Evolutionary conservation across 805 yeast species (phyloP).

Genomic region (Ascoidea asiatica): DNA sequence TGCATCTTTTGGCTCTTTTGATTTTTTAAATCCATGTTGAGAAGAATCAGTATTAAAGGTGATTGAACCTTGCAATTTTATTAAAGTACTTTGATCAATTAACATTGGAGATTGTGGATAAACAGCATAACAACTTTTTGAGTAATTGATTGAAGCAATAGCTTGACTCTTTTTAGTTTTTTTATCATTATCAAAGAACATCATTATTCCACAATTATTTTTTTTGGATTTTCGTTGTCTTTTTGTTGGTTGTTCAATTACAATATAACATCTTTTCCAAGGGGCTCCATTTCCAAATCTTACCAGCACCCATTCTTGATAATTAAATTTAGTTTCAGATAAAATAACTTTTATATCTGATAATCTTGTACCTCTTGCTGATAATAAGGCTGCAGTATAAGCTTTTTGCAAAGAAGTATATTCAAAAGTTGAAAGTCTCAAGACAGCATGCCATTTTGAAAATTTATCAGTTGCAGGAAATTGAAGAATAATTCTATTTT

Average conservation of each 20-base stretch:
- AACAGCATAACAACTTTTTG: constrained; percentile 72
- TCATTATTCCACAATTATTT: constrained; percentile 44
- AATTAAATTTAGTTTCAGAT: constrained; percentile 72
- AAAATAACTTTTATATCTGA: constrained; percentile 79
- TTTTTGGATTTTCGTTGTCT: constrained; percentile 28
- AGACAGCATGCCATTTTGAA: constrained; percentile 69
- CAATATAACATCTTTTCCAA: constrained; percentile 90
- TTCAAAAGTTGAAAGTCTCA: constrained; percentile 72
- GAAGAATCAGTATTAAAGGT: constrained; percentile 29
- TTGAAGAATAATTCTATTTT: constrained; percentile 77
- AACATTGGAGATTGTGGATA: constrained; percentile 77
- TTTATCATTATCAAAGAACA: constrained; percentile 76
- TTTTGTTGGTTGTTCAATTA: constrained; percentile 55
- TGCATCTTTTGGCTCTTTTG: constrained; percentile 37
- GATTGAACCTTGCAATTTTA: constrained; percentile 79
- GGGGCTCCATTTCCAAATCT: constrained; percentile 97
- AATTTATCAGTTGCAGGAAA: constrained; percentile 52
- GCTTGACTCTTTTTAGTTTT: constrained; percentile 52
- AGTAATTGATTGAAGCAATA: constrained; percentile 66
- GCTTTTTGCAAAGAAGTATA: constrained; percentile 82
- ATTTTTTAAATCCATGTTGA: constrained; percentile 13
- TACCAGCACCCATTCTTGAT: constrained; percentile 91
- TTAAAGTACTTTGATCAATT: constrained; percentile 77
- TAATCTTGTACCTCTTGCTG: constrained; percentile 80
- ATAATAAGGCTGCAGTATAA: constrained; percentile 85